phyloP scores from a whole-genome alignment of 805 yeast species.

The Blastobotrys parvus region DNA sequence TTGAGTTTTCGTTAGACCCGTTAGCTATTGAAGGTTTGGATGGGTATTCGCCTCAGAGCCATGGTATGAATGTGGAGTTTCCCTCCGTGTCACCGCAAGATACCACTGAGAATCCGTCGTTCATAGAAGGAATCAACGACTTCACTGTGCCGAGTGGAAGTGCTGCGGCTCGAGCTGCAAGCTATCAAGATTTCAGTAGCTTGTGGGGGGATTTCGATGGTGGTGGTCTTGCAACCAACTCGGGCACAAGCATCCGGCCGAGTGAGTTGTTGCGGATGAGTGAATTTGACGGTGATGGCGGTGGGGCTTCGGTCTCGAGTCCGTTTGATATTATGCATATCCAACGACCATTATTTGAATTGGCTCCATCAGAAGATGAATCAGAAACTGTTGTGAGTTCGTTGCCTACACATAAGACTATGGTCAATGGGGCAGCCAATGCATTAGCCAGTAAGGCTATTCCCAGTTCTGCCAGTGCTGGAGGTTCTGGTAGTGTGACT shows the following conservation, averaged over 20 bases:
- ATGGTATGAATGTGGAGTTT: background rate
- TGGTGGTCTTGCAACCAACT: too few relatives aligned
- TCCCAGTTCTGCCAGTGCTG: too few relatives aligned
- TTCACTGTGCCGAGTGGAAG: slow-evolving; percentile 6
- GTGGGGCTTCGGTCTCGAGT: background rate
- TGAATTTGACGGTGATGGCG: background rate
- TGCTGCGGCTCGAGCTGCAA: slow-evolving; percentile 13
- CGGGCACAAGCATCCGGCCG: background rate
- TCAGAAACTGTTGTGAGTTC: background rate
- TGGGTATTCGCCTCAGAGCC: slow-evolving; percentile 6
- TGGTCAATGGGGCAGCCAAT: background rate
- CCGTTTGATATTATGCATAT: background rate
- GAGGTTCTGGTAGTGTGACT: too few relatives aligned
- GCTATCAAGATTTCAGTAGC: background rate
- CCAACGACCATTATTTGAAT: background rate
- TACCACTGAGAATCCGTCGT: background rate
- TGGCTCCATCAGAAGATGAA: background rate
- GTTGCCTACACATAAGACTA: background rate
- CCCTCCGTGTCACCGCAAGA: background rate
- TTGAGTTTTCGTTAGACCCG: slow-evolving; percentile 38
- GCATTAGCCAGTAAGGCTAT: background rate
- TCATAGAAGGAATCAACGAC: background rate
- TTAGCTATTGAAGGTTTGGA: slow-evolving; percentile 41
- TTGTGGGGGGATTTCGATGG: background rate
- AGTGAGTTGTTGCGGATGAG: background rate